phyloP scores from a whole-genome alignment of 2,329 filamentous ascomycete species.

The Emericellopsis cladophorae region DNA sequence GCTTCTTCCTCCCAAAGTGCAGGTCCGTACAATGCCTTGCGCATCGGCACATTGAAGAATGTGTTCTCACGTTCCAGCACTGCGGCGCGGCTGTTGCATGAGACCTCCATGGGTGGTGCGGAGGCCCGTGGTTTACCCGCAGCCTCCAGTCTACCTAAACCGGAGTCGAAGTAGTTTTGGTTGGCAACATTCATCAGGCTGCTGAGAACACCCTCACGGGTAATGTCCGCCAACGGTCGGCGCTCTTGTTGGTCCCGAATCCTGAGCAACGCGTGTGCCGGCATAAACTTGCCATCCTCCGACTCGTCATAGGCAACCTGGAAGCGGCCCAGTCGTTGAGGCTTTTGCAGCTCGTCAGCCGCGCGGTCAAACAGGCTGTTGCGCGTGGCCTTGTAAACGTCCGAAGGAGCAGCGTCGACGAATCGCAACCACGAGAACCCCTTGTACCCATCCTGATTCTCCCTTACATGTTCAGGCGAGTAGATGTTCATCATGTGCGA shows the following conservation, averaged over 20 bases:
- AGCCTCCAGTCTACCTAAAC: slow-evolving; percentile 68
- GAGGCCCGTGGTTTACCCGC: slow-evolving; percentile 67
- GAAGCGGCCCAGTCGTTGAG: slow-evolving; percentile 51
- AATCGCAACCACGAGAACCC: slow-evolving; percentile 89
- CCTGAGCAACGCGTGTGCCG: slow-evolving; percentile 68
- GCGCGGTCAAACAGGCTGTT: slow-evolving; percentile 64
- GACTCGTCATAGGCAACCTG: slow-evolving; percentile 59
- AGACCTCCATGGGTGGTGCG: slow-evolving; percentile 75
- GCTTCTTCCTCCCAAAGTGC: slow-evolving; percentile 54
- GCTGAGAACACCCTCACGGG: slow-evolving; percentile 58
- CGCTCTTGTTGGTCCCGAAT: slow-evolving; percentile 60
- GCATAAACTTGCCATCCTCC: slow-evolving; percentile 48
- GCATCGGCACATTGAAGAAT: slow-evolving; percentile 68
- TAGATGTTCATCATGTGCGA: slow-evolving; percentile 83
- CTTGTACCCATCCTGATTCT: slow-evolving; percentile 45
- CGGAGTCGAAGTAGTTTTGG: slow-evolving; percentile 51
- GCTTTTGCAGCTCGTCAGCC: slow-evolving; percentile 40
- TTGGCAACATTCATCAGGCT: slow-evolving; percentile 70
- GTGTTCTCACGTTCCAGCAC: slow-evolving; percentile 56
- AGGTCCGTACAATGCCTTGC: slow-evolving; percentile 62
- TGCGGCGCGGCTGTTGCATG: slow-evolving; percentile 55
- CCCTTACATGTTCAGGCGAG: slow-evolving; percentile 63
- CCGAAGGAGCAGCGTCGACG: slow-evolving; percentile 60
- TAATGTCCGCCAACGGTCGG: slow-evolving; percentile 54
- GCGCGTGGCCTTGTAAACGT: slow-evolving; percentile 59